Evolutionary conservation across 164 flowering plant genomes (phyloP).

Genomic region (Dillenia turbinata): DNA sequence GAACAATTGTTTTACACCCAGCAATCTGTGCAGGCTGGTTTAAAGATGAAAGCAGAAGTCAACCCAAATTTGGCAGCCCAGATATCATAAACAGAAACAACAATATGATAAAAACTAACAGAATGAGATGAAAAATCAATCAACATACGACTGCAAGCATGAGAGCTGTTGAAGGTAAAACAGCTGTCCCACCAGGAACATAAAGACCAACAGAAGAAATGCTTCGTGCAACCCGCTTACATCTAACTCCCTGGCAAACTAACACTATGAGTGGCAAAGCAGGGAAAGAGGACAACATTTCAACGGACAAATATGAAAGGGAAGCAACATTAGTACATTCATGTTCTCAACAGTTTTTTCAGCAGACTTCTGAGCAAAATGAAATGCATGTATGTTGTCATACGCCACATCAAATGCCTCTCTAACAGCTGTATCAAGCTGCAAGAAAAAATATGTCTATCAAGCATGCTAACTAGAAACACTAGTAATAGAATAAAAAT

Average conservation of each 20-base stretch:
- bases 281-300: neutral
- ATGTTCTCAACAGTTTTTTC: slow-evolving; percentile 83
- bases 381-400: slow-evolving; percentile 89
- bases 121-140: neutral
- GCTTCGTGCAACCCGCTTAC: slow-evolving; percentile 88
- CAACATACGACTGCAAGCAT: slow-evolving; percentile 89
- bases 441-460: slow-evolving; percentile 5
- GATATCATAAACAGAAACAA: slow-evolving; percentile 6
- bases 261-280: neutral
- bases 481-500: too few species aligned
- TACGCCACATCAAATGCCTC: slow-evolving; percentile 98
- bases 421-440: slow-evolving; percentile 72
- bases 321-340: slow-evolving; percentile 40
- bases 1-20: slow-evolving; percentile 87
- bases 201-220: slow-evolving; percentile 92
- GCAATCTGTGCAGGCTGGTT: slow-evolving; percentile 96
- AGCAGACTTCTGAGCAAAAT: slow-evolving; percentile 71
- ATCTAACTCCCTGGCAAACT: slow-evolving; percentile 74
- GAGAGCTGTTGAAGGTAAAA: slow-evolving; percentile 94
- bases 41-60: slow-evolving; percentile 26
- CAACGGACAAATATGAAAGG: neutral
- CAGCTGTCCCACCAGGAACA: slow-evolving; percentile 99
- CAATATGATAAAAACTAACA: slow-evolving; percentile 8
- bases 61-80: slow-evolving; percentile 13
- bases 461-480: too few species aligned